Evolutionary conservation across 2,329 filamentous ascomycete species (phyloP), one percentile per base, ranked within the genome.

Genomic region (Akanthomyces lecanii): DNA sequence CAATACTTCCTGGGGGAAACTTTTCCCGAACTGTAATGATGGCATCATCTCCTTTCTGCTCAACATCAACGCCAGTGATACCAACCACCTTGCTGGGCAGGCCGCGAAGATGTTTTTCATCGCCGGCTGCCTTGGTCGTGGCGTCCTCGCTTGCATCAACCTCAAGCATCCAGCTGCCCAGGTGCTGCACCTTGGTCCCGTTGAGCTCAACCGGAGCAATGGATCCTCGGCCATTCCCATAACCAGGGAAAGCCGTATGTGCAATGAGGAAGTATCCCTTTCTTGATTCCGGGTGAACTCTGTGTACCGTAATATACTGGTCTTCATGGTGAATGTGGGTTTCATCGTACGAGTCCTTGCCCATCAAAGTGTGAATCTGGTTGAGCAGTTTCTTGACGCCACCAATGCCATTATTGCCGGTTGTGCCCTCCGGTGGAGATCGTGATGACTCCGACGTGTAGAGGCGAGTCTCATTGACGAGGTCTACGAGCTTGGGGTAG

Each of bases 291-390:
- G 94, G 95, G 71, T 99, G 93, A 3, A 98, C 92, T 65, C 96
- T 85, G 74, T 99, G 95, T 7, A 99, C 92, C 0, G 95, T 99
- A 71, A 99, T 90, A 72, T 97, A 97, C 74, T 99, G 90, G 62
- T 91, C 90, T 67, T 98, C 93, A 73, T 99, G 95, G 72, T 99
- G 94, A 60, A 99, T 92, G 71, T 97, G 94, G 8, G 92, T 97
- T 75, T 99, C 95, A 62, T 93, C 89, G 72, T 96, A 99, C 23
- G 90, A 90, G 67, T 98, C 92, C 71, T 92, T 90, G 66, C 95
- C 95, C 95, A 99, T 98, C 66, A 93, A 83, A 8, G 89, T 92
- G 74, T 99, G 96, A 56, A 99, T 94, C 71, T 94, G 88, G 74
- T 99, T 99, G 65, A 99, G 81, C 11, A 98, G 82, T 73, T 94